These are phyloP conservation scores for Cyanidium caldarium DNA, from an alignment of 23 red algal genomes.

Conservation along the genomic window DNA sequence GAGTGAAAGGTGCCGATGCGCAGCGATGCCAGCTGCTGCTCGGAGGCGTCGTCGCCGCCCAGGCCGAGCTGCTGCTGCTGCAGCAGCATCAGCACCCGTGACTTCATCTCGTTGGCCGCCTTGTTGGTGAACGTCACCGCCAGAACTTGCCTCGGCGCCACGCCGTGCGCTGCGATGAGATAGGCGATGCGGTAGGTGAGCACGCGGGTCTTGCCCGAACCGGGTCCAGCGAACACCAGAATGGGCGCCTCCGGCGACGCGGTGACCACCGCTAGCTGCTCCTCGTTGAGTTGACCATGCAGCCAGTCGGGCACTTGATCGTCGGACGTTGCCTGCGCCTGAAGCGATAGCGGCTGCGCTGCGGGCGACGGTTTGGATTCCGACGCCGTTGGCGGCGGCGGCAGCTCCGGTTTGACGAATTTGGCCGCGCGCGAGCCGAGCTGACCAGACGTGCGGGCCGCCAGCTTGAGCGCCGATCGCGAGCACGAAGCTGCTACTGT, in stretches of 20 bases:
- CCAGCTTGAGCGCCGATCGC: too few species aligned
- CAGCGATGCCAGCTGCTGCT: neutral
- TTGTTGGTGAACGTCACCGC: slow-evolving; percentile 84
- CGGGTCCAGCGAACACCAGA: slow-evolving; percentile 57
- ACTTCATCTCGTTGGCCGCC: slow-evolving; percentile 65
- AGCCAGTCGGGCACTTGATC: neutral
- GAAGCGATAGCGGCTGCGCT: too few species aligned
- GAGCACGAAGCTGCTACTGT: too few species aligned
- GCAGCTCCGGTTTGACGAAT: too few species aligned
- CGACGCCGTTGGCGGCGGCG: too few species aligned
- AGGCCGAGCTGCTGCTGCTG: neutral
- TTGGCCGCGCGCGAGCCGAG: too few species aligned
- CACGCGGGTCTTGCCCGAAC: slow-evolving; percentile 69
- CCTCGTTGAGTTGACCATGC: neutral
- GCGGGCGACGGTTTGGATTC: too few species aligned
- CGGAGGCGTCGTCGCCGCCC: neutral
- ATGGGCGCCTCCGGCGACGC: neutral
- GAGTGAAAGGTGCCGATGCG: slow-evolving; percentile 72
- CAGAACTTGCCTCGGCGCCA: slow-evolving; percentile 23
- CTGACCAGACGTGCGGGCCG: too few species aligned
- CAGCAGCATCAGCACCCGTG: slow-evolving; percentile 27
- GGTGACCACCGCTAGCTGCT: neutral
- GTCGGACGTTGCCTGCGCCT: too few species aligned
- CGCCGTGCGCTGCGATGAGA: slow-evolving; percentile 10
- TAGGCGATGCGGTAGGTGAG: slow-evolving; percentile 47